Base-by-base conservation (phyloP, 1,139 yeast species). In the Pichia sp. region DNA sequence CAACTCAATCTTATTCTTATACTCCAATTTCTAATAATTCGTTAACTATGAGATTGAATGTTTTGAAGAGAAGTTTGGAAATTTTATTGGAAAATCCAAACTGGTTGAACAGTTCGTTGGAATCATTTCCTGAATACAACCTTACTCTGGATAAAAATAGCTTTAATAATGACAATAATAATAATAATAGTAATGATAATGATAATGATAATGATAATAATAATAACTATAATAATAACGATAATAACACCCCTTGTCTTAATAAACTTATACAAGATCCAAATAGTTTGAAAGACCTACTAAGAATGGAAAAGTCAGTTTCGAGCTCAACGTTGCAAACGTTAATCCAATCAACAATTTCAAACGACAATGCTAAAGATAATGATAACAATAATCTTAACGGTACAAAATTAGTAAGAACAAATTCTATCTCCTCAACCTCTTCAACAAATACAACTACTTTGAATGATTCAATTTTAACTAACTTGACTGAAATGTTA, bases 1-100 rank as follows among this genome's bases (percentile, higher is more conserved):
- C 95, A 13, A 79, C 95, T 2, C 93, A 87, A 64, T 86, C 96
- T 3, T 88, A 86, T 63, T 87, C 95, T 0, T 88, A 87, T 66
- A 90, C 95, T 7, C 88, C 86, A 55, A 72, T 87, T 53, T 84
- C 95, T 5, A 93, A 90, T 25, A 85, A 86, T 62, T 84, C 95
- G 1, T 69, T 88, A 53, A 88, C 95, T 0, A 79, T 87, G 51
- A 72, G 96, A 52, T 70, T 88, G 56, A 83, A 84, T 55, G 90
- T 87, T 22, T 72, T 88, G 61, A 86, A 83, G 62, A 71, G 95
- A 57, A 84, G 95, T 9, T 69, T 88, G 49, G 89, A 87, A 64
- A 85, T 87, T 46, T 68, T 86, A 45, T 69, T 80, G 53, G 90
- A 83, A 50, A 70, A 85, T 47, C 87, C 87, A 0, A 80, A 74